These are phyloP conservation scores for Penicillium egyptiacum DNA, from an alignment of 495 filamentous ascomycete species.

Conservation along the genomic window DNA sequence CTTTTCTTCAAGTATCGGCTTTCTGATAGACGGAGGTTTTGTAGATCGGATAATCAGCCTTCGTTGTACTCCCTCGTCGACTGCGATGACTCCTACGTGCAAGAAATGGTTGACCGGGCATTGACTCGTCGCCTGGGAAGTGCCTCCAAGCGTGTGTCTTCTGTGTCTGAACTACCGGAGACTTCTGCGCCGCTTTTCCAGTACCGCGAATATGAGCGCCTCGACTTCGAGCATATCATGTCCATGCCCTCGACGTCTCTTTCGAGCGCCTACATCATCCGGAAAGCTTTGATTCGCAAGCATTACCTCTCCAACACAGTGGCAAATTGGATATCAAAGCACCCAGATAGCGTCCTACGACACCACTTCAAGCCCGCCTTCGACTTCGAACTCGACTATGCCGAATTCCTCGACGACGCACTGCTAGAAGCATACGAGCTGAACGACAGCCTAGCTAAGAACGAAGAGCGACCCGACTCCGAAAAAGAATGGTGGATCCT, in stretches of 20 bases:
- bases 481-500: conserved; percentile 95
- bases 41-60: conserved; percentile 44
- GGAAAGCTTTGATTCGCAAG: conserved; percentile 96
- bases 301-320: conserved; percentile 85
- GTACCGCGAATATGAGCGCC: conserved; percentile 79
- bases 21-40: conserved; percentile 43
- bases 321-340: conserved; percentile 75
- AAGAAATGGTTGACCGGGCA: conserved; percentile 74
- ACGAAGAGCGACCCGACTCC: conserved; percentile 46
- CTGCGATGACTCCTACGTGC: conserved; percentile 84
- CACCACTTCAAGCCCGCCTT: conserved; percentile 70
- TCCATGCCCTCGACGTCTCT: conserved; percentile 58
- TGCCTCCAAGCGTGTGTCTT: conserved; percentile 44
- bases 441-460: conserved; percentile 68
- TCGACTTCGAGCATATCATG: conserved; percentile 76
- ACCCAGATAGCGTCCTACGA: conserved; percentile 66
- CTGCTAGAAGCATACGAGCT: conserved; percentile 86
- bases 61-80: conserved; percentile 72
- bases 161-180: conserved; percentile 45
- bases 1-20: conserved; percentile 6
- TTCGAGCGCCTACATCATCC: conserved; percentile 84
- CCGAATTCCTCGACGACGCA: conserved; percentile 93
- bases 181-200: conserved; percentile 61
- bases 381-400: conserved; percentile 91
- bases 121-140: conserved; percentile 60